phyloP scores from a whole-genome alignment of 2,329 filamentous ascomycete genomes.

The Ustilaginoidea virens region DNA sequence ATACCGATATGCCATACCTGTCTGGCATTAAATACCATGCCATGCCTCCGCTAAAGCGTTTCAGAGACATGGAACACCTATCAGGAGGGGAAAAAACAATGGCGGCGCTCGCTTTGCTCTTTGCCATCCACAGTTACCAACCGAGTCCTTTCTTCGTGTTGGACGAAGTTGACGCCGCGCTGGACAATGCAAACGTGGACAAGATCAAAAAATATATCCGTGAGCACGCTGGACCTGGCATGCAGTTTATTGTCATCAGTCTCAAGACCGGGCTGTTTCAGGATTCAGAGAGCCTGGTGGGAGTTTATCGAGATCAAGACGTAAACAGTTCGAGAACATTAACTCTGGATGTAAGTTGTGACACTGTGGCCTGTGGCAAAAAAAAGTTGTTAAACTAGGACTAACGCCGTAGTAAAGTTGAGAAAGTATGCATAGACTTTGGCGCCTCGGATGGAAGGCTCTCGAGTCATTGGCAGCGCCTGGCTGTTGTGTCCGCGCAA shows the following conservation, averaged over 20 bases:
- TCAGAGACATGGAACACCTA: conserved; percentile 97
- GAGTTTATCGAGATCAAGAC: conserved; percentile 87
- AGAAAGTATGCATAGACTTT: conserved; percentile 21
- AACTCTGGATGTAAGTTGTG: conserved; percentile 92
- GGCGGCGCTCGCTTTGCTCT: conserved; percentile 88
- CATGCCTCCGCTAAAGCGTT: conserved; percentile 95
- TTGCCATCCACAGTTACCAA: conserved; percentile 93
- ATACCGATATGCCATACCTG: conserved; percentile 90
- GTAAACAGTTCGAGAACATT: conserved; percentile 84
- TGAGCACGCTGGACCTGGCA: conserved; percentile 85
- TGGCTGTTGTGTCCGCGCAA: too few relatives aligned
- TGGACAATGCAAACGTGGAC: conserved; percentile 95
- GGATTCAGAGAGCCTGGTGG: conserved; percentile 87
- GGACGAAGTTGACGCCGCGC: conserved; percentile 91
- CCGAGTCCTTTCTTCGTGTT: conserved; percentile 95
- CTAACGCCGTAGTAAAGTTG: conserved; percentile 11
- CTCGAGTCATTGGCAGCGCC: too few relatives aligned
- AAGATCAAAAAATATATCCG: conserved; percentile 94
- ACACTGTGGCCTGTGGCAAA: not conserved
- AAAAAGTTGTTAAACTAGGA: not conserved
- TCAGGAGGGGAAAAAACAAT: conserved; percentile 98
- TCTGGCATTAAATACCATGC: conserved; percentile 96
- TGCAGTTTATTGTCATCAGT: conserved; percentile 98
- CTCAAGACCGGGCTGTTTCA: conserved; percentile 94
- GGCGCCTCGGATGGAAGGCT: too few relatives aligned